Evolutionary conservation across 2,329 filamentous ascomycete species (phyloP).

Genomic region (Coniella lustricola): DNA sequence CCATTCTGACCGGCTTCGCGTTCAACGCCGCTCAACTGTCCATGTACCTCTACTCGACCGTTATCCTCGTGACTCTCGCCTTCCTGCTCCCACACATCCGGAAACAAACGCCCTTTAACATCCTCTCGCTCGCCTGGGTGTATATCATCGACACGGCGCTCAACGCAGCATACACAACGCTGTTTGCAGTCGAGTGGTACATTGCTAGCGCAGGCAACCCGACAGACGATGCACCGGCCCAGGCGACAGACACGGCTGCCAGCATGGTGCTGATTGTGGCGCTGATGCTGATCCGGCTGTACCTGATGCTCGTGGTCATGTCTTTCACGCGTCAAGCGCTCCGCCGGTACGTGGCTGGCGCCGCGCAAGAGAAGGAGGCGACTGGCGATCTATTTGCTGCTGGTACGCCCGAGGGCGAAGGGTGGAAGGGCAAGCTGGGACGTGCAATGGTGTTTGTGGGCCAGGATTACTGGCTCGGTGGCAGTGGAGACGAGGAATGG

Average conservation of each 20-base stretch:
- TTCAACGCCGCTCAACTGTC: slow-evolving; percentile 78
- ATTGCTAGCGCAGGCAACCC: slow-evolving; percentile 40
- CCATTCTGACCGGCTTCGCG: slow-evolving; percentile 77
- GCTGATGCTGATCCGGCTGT: slow-evolving; percentile 70
- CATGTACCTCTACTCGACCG: slow-evolving; percentile 84
- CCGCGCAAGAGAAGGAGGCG: slow-evolving; percentile 16
- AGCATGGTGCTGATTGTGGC: slow-evolving; percentile 70
- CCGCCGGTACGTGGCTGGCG: slow-evolving; percentile 55
- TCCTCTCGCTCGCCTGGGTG: slow-evolving; percentile 74
- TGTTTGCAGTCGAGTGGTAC: slow-evolving; percentile 84
- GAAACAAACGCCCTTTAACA: slow-evolving; percentile 69
- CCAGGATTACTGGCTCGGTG: slow-evolving; percentile 68
- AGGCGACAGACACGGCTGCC: slow-evolving; percentile 55
- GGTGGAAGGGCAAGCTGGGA: slow-evolving; percentile 74
- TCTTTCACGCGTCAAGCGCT: slow-evolving; percentile 74
- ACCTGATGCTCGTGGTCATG: slow-evolving; percentile 79
- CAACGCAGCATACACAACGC: slow-evolving; percentile 73
- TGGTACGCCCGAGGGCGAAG: slow-evolving; percentile 65
- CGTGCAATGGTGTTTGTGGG: slow-evolving; percentile 69
- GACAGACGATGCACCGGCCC: slow-evolving; percentile 18
- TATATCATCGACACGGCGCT: slow-evolving; percentile 77
- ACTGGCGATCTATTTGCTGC: slow-evolving; percentile 53
- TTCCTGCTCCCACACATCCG: slow-evolving; percentile 75
- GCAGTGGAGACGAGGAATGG: slow-evolving; percentile 61
- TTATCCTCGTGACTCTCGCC: slow-evolving; percentile 59